Evolutionary conservation across 2,329 filamentous ascomycete genomes (phyloP).

Genomic region (Cladophialophora immunda): DNA sequence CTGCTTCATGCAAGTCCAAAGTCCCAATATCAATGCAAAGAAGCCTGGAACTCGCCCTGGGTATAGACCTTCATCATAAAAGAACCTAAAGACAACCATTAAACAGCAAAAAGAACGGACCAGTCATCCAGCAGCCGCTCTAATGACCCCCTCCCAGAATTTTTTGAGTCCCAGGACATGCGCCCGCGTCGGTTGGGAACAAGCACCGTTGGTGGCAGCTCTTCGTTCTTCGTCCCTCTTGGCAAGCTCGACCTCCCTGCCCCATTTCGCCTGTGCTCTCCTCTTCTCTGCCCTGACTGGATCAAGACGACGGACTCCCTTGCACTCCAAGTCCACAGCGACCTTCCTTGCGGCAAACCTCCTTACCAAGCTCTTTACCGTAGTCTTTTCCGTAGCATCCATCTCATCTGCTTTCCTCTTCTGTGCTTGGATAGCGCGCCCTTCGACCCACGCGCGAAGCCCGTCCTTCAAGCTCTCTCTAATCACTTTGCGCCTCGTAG

Average conservation of each 20-base stretch:
- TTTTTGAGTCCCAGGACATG: constrained; percentile 67
- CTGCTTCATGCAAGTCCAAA: not conserved
- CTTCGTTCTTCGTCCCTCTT: constrained; percentile 35
- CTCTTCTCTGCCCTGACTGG: constrained; percentile 34
- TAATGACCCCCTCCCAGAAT: constrained; percentile 71
- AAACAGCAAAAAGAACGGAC: not conserved
- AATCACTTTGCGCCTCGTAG: constrained; percentile 69
- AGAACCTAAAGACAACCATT: not conserved
- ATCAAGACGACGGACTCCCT: constrained; percentile 14
- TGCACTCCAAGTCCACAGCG: constrained; percentile 29
- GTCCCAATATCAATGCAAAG: not conserved
- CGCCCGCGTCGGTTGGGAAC: constrained; percentile 46
- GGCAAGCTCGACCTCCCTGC: constrained; percentile 35
- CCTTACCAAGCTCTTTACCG: constrained; percentile 38
- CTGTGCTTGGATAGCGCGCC: constrained; percentile 43
- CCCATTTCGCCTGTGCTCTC: constrained; percentile 37
- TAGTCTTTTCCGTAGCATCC: constrained; percentile 45
- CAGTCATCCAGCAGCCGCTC: constrained; percentile 38
- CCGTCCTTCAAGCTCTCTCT: constrained; percentile 73
- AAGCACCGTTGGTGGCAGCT: constrained; percentile 28
- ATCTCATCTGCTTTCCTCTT: constrained; percentile 45
- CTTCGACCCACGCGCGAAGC: constrained; percentile 70
- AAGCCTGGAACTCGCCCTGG: not conserved
- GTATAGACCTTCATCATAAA: not conserved
- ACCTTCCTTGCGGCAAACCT: constrained; percentile 37